phyloP scores from a whole-genome alignment of 805 yeast species.

The Pichia nanzhaoensis region DNA sequence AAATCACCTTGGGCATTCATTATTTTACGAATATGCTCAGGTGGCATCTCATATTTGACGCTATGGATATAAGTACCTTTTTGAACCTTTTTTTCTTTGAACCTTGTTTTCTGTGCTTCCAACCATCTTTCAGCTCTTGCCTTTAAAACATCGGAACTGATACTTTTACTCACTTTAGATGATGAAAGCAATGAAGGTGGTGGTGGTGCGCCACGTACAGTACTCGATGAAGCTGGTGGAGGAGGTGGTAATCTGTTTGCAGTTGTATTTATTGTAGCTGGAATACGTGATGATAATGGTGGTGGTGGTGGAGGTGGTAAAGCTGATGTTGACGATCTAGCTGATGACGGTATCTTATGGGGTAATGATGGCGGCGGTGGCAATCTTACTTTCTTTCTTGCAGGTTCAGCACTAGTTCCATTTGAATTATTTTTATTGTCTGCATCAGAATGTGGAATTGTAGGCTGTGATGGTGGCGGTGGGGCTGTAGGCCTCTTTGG shows the following conservation, averaged over 20 bases:
- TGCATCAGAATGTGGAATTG: not conserved
- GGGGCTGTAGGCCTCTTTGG: slow-evolving; percentile 7
- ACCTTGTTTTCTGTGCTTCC: slow-evolving; percentile 53
- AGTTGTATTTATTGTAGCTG: too few relatives aligned
- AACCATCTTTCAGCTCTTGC: slow-evolving; percentile 51
- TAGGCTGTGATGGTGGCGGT: slow-evolving; percentile 2
- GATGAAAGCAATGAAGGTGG: slow-evolving; percentile 25
- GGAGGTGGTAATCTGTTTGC: not conserved
- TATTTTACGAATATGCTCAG: slow-evolving; percentile 84
- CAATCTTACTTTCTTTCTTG: slow-evolving; percentile 5
- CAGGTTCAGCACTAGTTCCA: slow-evolving; percentile 2
- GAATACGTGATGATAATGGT: not conserved
- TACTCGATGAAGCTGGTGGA: not conserved
- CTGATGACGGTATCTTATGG: too few relatives aligned
- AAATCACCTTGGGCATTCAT: slow-evolving; percentile 80
- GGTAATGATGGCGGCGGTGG: slow-evolving; percentile 12
- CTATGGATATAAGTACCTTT: slow-evolving; percentile 47
- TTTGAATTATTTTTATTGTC: not conserved
- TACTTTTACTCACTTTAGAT: slow-evolving; percentile 9
- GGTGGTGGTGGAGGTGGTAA: slow-evolving; percentile 13
- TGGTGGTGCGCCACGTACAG: slow-evolving; percentile 26
- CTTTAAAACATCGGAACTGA: not conserved
- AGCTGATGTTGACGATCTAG: too few relatives aligned
- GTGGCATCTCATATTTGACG: slow-evolving; percentile 74
- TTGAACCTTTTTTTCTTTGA: slow-evolving; percentile 30